These are phyloP conservation scores for Cymbopogon citratus DNA, from an alignment of 176 grass and related monocot species.

Conservation along the genomic window DNA sequence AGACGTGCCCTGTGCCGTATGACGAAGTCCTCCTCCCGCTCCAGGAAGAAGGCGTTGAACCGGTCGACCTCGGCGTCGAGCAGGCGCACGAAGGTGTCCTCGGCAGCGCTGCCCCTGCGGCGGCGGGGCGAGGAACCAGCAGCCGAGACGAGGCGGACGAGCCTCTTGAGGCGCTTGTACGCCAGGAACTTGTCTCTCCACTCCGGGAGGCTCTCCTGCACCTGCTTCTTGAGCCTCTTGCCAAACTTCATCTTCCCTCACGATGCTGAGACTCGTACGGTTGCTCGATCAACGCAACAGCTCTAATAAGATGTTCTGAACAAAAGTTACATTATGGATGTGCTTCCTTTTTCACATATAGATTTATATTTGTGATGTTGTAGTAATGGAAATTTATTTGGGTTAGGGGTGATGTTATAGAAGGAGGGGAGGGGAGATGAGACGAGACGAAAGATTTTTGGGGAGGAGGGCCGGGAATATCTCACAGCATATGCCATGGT, in stretches of 20 bases:
- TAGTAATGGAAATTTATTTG: no score
- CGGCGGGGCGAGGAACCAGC: not conserved
- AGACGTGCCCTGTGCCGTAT: constrained; percentile 47
- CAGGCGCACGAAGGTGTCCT: constrained; percentile 43
- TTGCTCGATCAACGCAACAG: not conserved
- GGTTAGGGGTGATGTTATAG: constrained; percentile 11
- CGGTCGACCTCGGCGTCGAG: constrained; percentile 64
- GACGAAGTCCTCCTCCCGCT: constrained; percentile 88
- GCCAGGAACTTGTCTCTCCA: constrained; percentile 80
- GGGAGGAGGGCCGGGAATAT: constrained; percentile 26
- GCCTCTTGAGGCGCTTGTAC: constrained; percentile 79
- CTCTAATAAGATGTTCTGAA: not conserved
- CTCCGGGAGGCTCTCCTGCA: constrained; percentile 74
- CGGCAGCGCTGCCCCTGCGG: not conserved
- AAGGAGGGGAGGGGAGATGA: not conserved
- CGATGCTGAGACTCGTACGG: no score
- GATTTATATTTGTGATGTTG: not conserved
- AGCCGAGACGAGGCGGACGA: constrained; percentile 33
- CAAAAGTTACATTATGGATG: not conserved
- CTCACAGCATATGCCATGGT: constrained; percentile 42
- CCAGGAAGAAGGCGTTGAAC: constrained; percentile 81
- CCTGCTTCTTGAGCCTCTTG: constrained; percentile 72
- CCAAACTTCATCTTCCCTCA: constrained; percentile 65
- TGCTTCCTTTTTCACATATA: not conserved
- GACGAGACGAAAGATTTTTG: not conserved